These are phyloP conservation scores for Globisporangium perplexum DNA, from an alignment of 352 stramenopile species.

Conservation along the genomic window DNA sequence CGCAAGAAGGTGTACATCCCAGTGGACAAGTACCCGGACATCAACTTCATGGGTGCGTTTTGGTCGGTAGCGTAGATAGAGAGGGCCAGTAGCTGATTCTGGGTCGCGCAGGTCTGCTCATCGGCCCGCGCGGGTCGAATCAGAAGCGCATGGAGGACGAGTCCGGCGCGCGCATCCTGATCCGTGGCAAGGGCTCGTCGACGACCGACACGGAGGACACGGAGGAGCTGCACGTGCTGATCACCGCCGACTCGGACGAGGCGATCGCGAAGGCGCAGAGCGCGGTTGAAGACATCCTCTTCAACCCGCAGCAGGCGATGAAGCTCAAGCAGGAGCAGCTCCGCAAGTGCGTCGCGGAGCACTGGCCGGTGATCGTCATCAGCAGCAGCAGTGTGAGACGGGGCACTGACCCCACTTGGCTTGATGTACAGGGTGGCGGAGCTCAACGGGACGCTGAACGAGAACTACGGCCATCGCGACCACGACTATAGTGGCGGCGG, in stretches of 20 bases:
- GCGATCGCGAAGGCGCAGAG: constrained; percentile 80
- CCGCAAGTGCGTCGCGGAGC: constrained; percentile 55
- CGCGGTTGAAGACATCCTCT: constrained; percentile 88
- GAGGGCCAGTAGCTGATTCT: no score
- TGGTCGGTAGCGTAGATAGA: no score
- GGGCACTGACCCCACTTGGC: not conserved
- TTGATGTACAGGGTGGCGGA: constrained; percentile 55
- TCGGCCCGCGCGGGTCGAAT: constrained; percentile 87
- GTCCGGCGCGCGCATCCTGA: constrained; percentile 88
- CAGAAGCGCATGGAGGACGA: constrained; percentile 92
- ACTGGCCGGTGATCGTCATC: no score
- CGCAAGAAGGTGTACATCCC: constrained; percentile 91
- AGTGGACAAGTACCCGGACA: constrained; percentile 89
- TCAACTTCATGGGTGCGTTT: constrained; percentile 88
- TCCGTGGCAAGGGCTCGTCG: constrained; percentile 84
- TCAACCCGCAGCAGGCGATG: constrained; percentile 89
- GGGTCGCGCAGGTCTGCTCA: constrained; percentile 49
- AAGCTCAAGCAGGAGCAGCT: constrained; percentile 91
- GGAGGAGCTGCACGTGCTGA: constrained; percentile 88
- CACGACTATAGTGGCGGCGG: constrained; percentile 2
- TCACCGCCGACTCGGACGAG: constrained; percentile 88
- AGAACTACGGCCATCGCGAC: constrained; percentile 44
- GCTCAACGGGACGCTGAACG: constrained; percentile 76
- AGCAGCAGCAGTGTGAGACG: no score
- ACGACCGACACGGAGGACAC: constrained; percentile 81